Evolutionary conservation across 352 stramenopile species (phyloP), one percentile per base, ranked within the genome.

Genomic region (Pythium aristosporum): DNA sequence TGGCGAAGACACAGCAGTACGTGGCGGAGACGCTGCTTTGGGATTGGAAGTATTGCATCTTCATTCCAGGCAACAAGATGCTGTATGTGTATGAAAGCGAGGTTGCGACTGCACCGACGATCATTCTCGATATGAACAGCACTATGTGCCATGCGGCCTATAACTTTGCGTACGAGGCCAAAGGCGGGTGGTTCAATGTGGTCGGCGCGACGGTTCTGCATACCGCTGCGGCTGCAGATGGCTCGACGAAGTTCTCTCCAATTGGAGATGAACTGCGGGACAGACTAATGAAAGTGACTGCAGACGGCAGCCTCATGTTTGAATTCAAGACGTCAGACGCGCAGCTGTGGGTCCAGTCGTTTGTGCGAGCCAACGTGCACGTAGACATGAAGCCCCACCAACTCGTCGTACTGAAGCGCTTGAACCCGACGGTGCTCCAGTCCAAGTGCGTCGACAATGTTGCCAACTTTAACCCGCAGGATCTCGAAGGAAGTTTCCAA

Each of bases 401-500:
- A 53, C 60, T 68, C 7, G 80, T 91, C 16, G 37, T 91, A 12
- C 52, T 91, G 16, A 87, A 88, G 54, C 73, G 62, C 5, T 58
- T 91, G 13, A 88, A 91, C 21, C 57, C 74, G 6, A 72, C 57
- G 0, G 71, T 88, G 28, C 41, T 91, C 18, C 76, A 89, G 20
- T 65, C 74, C 30, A 89, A 89, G 46, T 91, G 82, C 51, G 80
- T 85, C 46, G 61, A 88, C 21, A 74, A 77, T 42, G 73, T 76
- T 21, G 82, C 80, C 8, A 76, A 82, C 23, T 91, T 85, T 48
- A 72, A 85, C 49, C 71, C 77, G 11, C 71, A 71, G 11, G 80
- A 91, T 42, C 74, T 89, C n/a, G 80, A 91, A 61, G 80, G 78
- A 10, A 89, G 78, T 37, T 91, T 89, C 39, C 80, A 89, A 44